phyloP scores from a whole-genome alignment of 352 stramenopile species.

The Elongisporangium anandrum region DNA sequence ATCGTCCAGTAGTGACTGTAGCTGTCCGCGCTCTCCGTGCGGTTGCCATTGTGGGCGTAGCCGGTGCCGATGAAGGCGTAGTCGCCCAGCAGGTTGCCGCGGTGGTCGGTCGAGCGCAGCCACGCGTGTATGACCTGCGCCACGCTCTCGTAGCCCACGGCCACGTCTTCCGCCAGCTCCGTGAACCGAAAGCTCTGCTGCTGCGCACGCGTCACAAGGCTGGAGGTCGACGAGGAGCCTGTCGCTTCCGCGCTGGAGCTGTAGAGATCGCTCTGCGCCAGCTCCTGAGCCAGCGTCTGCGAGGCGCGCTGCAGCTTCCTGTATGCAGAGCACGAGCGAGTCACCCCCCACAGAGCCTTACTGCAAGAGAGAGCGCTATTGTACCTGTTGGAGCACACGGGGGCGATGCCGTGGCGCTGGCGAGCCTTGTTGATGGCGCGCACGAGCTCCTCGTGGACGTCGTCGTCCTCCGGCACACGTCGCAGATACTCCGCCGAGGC shows the following conservation, averaged over 20 bases:
- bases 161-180: not conserved
- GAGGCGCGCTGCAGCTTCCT: not conserved
- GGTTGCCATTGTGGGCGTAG: not conserved
- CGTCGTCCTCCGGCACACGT: not conserved
- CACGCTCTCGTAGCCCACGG: not conserved
- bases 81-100: not conserved
- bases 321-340: not conserved
- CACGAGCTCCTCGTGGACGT: not conserved
- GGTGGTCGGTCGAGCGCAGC: not conserved
- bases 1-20: not conserved
- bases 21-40: not conserved
- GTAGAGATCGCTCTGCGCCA: not conserved
- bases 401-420: not conserved
- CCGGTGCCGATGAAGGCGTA: not conserved
- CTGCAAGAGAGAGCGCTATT: not conserved
- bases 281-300: not conserved
- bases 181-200: not conserved
- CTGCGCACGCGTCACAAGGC: not conserved
- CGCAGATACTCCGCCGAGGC: not conserved
- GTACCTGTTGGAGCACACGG: not conserved
- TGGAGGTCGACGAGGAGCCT: not conserved
- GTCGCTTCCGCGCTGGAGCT: not conserved
- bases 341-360: not conserved
- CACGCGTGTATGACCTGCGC: not conserved
- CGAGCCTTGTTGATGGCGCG: not conserved